These are phyloP conservation scores for Moesziomyces parantarcticus DNA, from an alignment of 1,284 basidiomycete genomes.

Conservation along the genomic window DNA sequence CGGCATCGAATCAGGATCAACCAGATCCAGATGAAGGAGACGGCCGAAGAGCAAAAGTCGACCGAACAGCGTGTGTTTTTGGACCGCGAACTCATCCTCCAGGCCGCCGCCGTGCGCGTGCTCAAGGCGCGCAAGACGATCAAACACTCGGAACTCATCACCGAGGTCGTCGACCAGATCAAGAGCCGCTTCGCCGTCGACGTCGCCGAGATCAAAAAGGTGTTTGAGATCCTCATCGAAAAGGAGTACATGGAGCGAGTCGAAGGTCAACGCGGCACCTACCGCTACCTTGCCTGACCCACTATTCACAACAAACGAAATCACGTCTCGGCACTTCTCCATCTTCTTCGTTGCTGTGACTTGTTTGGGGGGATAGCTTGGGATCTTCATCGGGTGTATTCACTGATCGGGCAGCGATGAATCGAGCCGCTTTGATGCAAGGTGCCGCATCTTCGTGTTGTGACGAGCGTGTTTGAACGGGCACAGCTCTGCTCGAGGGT, in stretches of 20 bases:
- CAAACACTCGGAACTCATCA: slow-evolving; percentile 59
- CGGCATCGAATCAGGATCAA: slow-evolving; percentile 89
- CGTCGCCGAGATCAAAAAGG: slow-evolving; percentile 65
- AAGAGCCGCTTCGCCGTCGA: slow-evolving; percentile 60
- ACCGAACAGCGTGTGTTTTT: slow-evolving; percentile 86
- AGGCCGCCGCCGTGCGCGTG: slow-evolving; percentile 80
- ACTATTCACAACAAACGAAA: not conserved
- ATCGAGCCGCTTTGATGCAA: no score
- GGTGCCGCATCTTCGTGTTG: no score
- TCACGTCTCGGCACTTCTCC: no score
- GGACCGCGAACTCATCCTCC: slow-evolving; percentile 85
- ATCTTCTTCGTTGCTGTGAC: no score
- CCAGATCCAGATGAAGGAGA: slow-evolving; percentile 92
- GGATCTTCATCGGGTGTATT: no score
- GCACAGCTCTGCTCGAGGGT: no score
- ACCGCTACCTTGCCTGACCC: slow-evolving; percentile 62
- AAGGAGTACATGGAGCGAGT: slow-evolving; percentile 66
- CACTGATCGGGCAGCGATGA: no score
- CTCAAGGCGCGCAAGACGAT: slow-evolving; percentile 66
- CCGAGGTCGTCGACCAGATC: slow-evolving; percentile 62
- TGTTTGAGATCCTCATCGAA: slow-evolving; percentile 65
- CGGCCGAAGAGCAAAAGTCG: slow-evolving; percentile 85
- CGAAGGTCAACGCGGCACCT: slow-evolving; percentile 60
- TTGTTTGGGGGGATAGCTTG: no score
- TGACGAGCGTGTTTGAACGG: no score